Base-by-base conservation (phyloP, 805 yeast genomes). In the Ogataea trehalophila region DNA sequence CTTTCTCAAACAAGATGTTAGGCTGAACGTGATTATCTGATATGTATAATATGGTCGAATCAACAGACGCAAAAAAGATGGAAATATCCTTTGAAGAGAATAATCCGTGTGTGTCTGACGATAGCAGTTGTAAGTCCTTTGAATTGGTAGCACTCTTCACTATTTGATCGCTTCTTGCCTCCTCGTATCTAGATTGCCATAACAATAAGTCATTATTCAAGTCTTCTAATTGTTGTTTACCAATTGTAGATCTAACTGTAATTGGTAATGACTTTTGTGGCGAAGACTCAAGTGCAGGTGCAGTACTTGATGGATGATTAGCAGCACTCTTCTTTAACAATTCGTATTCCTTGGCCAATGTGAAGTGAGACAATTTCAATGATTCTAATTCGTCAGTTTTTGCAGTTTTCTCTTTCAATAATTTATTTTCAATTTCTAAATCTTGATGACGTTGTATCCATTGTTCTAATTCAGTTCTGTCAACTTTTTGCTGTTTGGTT, bases 181-280 rank as follows among this genome's bases (percentile, higher is more conserved):
- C 74, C 59, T 79, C 79, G 54, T 68, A 76, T 51, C 69, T 77
- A 42, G 62, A 58, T 61, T 77, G 81, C 80, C 86, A 76, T 46
- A 70, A 56, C 63, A 58, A n/a, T 48, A 59, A 42, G 62, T 74
- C 54, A 37, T 44, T 44, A 41, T 51, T 52, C 39, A 55, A 39
- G 18, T 15, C n/a, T 18, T 37, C 35, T 4, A 40, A 14, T 35
- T 42, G 26, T 35, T 42, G 39, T 38, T 37, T 39, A 34, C 39
- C 38, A 39, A 26, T 13, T 6, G 33, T 34, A 43, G 43, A 42
- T 39, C 1, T n/a, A 17, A 15, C 39, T 16, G 39, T 2, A 17
- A 36, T 15, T n/a, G n/a, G 36, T 15, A 33, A 15, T n/a, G 17
- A n/a, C 8, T 15, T n/a, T 33, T n/a, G 6, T 4, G 36, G n/a